phyloP scores from a whole-genome alignment of 768 basidiomycete genomes.

The Tricholoma terreum region DNA sequence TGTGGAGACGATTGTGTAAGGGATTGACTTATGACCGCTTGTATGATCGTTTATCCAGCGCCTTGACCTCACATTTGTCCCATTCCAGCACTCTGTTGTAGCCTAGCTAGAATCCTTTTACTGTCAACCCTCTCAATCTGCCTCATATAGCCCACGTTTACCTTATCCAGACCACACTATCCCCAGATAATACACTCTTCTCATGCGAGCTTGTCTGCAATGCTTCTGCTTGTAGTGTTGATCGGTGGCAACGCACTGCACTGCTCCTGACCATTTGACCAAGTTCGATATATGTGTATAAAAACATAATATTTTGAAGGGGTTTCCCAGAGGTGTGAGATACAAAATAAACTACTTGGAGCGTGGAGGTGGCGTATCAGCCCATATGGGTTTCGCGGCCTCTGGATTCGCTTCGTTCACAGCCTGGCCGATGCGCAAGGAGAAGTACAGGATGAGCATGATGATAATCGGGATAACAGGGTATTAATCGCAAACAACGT shows the following conservation, averaged over 20 bases:
- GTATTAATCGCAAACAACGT: background rate
- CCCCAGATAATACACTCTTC: background rate
- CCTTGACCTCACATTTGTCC: conserved; percentile 9
- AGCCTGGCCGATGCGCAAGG: conserved; percentile 16
- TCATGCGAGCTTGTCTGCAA: background rate
- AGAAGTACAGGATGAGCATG: conserved; percentile 4
- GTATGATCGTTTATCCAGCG: conserved; percentile 4
- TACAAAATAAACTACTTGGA: conserved; percentile 18
- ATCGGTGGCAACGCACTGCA: no score
- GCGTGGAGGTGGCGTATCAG: conserved; percentile 20
- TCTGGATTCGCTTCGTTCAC: conserved; percentile 32
- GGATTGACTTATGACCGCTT: conserved; percentile 4
- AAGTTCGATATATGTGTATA: no score
- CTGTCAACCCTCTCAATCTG: conserved; percentile 10
- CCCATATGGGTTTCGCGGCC: conserved; percentile 42
- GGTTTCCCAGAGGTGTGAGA: background rate
- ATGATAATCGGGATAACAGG: conserved; percentile 4
- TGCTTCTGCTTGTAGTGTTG: no score
- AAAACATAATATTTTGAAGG: no score
- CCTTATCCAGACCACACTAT: background rate
- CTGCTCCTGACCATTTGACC: no score
- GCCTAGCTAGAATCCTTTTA: conserved; percentile 28
- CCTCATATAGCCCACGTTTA: background rate
- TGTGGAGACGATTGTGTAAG: background rate
- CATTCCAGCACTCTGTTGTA: conserved; percentile 26